Base-by-base conservation (phyloP, 2,329 filamentous ascomycete species). In the Colletotrichum sp. region DNA sequence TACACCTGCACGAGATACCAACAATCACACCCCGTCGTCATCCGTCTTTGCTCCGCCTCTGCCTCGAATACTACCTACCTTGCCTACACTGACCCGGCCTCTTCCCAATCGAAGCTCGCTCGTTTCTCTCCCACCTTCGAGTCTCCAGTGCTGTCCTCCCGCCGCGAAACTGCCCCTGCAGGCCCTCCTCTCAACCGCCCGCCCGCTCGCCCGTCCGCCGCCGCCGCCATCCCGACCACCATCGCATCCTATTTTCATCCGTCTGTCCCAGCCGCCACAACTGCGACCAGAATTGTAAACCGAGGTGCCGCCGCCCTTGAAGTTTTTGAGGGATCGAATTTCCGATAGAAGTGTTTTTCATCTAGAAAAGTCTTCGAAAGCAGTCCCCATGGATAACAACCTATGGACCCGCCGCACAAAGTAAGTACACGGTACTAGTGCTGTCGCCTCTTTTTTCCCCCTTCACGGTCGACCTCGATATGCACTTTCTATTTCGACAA, bases 391-490 rank as follows among this genome's bases (percentile, higher is more conserved):
- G 90, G 90, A 91, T 84, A 90, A 89, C 82, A 90, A 89, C 82
- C 86, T 91, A 88, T 96, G 94, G 94, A 93, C 91, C 86, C 93
- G 94, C 85, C 93, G 94, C 86, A 93, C 92, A 86, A 95, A 95
- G 94, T 96, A 89, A 84, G 92, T 84, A 51, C 43, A 51, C 43
- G 43, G 43, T 24, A 67, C 55, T 58, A 33, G 54, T 59, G 47
- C n/a, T 31, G 51, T 31, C 38, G 51, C 64, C 64, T 66, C 64
- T 66, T 38, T 43, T 66, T 43, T 58, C 13, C 64, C 61, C 36
- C 16, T 29, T 51, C 27, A 11, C 27, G 61, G 47, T 33, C 38
- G 36, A 64, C 38, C 18, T 34, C 36, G 8, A 29, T 36, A 64
- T 58, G 54, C 66, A 54, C 59, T 38, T 34, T 72, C 18, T 34